Percentiles rank a stretch among this genome's conserved stretches.
These are phyloP conservation scores for Cyberlindnera mississippiensis DNA, from an alignment of 805 yeast genomes.

Conservation along the genomic window DNA sequence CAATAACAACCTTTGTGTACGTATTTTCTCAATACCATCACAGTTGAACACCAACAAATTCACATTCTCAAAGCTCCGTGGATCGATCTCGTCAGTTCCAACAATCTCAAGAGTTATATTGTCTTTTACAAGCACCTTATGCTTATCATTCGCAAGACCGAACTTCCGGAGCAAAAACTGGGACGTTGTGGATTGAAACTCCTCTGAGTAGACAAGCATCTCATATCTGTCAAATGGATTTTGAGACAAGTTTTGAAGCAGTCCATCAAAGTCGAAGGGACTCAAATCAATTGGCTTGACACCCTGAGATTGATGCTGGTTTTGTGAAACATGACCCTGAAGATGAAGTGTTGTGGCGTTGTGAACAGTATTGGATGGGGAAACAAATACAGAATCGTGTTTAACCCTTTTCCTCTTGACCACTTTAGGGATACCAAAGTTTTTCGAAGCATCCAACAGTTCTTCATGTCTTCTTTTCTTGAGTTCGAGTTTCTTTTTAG, in stretches of 20 bases:
- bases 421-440: conserved; percentile 32
- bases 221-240: conserved; percentile 9
- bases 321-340: too few species aligned
- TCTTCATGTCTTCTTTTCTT: conserved; percentile 41
- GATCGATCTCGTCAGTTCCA: conserved; percentile 26
- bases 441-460: conserved; percentile 30
- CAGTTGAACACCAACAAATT: conserved; percentile 36
- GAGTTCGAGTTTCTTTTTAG: conserved; percentile 25
- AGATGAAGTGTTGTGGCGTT: too few species aligned
- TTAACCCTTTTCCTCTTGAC: conserved; percentile 23
- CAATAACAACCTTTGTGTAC: conserved; percentile 27
- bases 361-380: neutral
- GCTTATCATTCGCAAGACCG: conserved; percentile 6
- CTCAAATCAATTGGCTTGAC: conserved; percentile 19
- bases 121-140: conserved; percentile 1
- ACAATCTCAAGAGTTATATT: conserved; percentile 19
- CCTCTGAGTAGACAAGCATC: conserved; percentile 19
- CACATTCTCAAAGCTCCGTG: conserved; percentile 26
- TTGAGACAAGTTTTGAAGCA: conserved; percentile 12
- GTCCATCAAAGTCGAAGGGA: conserved; percentile 22
- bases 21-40: conserved; percentile 32
- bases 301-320: too few species aligned
- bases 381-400: conserved; percentile 1
- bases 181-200: conserved; percentile 28
- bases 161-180: conserved; percentile 34